Evolutionary conservation across 2,329 filamentous ascomycete species (phyloP).

Genomic region (Fusarium neocosmosporiellum): DNA sequence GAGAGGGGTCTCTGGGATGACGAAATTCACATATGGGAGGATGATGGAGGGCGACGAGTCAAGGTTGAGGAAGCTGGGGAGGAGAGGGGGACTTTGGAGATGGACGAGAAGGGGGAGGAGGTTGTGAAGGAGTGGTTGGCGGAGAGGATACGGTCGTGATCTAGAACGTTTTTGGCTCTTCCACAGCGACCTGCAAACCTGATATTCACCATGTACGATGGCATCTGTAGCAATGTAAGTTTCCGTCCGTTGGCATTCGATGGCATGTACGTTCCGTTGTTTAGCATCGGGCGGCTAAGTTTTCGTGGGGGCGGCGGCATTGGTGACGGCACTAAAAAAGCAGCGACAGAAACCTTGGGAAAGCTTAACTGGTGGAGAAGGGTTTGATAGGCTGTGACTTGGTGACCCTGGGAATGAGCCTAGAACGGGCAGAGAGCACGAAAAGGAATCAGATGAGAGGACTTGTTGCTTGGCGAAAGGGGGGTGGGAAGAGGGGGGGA

Average conservation of each 20-base stretch:
- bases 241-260: background rate
- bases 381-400: slow-evolving; percentile 1
- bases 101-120: slow-evolving; percentile 44
- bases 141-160: slow-evolving; percentile 20
- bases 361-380: slow-evolving; percentile 39
- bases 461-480: background rate
- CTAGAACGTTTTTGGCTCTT: background rate
- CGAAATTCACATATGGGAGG: slow-evolving; percentile 47
- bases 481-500: no score
- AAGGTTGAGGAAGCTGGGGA: slow-evolving; percentile 51
- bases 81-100: slow-evolving; percentile 40
- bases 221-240: background rate
- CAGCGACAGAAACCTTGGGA: slow-evolving; percentile 22
- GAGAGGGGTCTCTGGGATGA: slow-evolving; percentile 56
- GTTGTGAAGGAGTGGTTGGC: slow-evolving; percentile 48
- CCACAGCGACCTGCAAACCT: background rate
- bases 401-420: slow-evolving; percentile 2
- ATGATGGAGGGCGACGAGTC: slow-evolving; percentile 53
- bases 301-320: slow-evolving; percentile 12
- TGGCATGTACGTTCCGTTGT: background rate
- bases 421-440: background rate
- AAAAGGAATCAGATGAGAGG: background rate
- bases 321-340: slow-evolving; percentile 8
- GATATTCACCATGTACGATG: background rate
- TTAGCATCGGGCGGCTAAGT: background rate